Conservation (phyloP, 495 filamentous ascomycete species). For the Niebla homalea region DNA sequence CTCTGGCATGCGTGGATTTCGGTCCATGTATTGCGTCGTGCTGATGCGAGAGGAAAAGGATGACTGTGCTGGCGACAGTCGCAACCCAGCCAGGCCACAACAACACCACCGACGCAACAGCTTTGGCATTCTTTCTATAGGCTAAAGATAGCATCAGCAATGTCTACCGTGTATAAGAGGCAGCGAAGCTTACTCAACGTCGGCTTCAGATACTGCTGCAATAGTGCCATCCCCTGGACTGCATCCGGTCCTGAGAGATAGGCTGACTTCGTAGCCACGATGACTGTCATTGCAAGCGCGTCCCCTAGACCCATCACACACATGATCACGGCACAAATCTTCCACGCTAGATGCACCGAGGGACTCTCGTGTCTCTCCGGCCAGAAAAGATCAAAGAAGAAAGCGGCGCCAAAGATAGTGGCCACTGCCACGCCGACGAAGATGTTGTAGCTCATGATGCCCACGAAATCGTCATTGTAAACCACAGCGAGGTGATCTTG, state of each 20-base stretch:
- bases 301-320: conserved; percentile 28
- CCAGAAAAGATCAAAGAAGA: conserved; percentile 44
- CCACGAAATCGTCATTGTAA: conserved; percentile 36
- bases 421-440: conserved; percentile 40
- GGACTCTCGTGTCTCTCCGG: conserved; percentile 33
- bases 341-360: conserved; percentile 33
- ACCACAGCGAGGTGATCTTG: conserved; percentile 19
- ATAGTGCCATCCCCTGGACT: conserved; percentile 13
- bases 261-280: conserved; percentile 26
- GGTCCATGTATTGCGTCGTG: conserved; percentile 2
- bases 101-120: conserved; percentile 29
- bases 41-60: conserved; percentile 1
- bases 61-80: conserved; percentile 17
- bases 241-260: conserved; percentile 24
- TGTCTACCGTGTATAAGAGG: conserved; percentile 1
- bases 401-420: conserved; percentile 38
- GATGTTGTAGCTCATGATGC: conserved; percentile 36
- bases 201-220: conserved; percentile 21
- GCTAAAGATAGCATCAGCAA: conserved; percentile 16
- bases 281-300: conserved; percentile 31
- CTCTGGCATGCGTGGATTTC: not conserved
- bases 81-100: conserved; percentile 26
- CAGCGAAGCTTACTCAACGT: conserved; percentile 17
- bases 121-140: conserved; percentile 27
- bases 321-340: conserved; percentile 29